Conservation (phyloP, 1,284 basidiomycete species). For the Veloboletus limbatus region DNA sequence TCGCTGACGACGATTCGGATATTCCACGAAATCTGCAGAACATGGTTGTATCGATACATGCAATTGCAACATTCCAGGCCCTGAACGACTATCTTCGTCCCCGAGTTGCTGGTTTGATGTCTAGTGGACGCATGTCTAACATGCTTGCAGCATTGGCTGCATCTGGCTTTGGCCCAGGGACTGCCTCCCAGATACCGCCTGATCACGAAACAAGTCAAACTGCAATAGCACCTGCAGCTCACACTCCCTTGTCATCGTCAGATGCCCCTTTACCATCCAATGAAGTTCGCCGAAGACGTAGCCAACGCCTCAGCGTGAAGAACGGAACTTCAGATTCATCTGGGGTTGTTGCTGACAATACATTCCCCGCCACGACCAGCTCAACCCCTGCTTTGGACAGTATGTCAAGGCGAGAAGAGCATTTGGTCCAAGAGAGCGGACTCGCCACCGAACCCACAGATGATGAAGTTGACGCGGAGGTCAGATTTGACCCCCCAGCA, state of each 20-base stretch:
- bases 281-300: constrained; percentile 65
- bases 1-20: constrained; percentile 84
- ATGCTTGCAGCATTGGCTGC: constrained; percentile 90
- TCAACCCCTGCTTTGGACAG: constrained; percentile 19
- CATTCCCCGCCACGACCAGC: constrained; percentile 20
- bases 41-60: constrained; percentile 93
- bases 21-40: constrained; percentile 83
- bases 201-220: constrained; percentile 25
- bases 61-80: constrained; percentile 94
- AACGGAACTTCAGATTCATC: constrained; percentile 36
- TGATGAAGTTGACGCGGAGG: constrained; percentile 79
- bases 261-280: constrained; percentile 34
- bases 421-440: constrained; percentile 60
- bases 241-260: constrained; percentile 20
- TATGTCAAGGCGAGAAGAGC: constrained; percentile 41
- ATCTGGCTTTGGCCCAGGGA: constrained; percentile 58
- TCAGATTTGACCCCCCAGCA: constrained; percentile 12
- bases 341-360: constrained; percentile 23
- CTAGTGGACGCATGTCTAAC: constrained; percentile 70
- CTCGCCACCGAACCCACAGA: constrained; percentile 70
- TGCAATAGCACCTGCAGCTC: constrained; percentile 29
- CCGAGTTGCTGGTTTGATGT: constrained; percentile 74
- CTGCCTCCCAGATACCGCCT: constrained; percentile 24
- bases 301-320: constrained; percentile 79
- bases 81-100: constrained; percentile 93